phyloP scores from a whole-genome alignment of 331 rosid genomes.

The Quercus phellos region DNA sequence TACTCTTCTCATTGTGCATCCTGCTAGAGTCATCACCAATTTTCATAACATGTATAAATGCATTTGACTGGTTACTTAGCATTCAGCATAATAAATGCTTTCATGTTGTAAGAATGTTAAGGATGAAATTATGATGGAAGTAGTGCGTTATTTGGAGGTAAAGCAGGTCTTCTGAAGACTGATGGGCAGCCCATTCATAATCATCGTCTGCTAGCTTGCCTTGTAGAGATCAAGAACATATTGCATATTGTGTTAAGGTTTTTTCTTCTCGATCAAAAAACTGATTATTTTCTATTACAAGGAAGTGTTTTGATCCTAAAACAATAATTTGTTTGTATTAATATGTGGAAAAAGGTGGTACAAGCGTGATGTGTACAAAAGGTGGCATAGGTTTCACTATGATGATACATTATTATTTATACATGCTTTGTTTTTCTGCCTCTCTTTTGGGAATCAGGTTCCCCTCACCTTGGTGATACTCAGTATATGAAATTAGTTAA shows the following conservation, averaged over 20 bases:
- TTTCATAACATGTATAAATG: background rate
- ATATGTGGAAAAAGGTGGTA: background rate
- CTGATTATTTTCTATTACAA: background rate
- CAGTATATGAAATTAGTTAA: background rate
- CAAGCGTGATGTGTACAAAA: background rate
- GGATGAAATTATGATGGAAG: constrained; percentile 45
- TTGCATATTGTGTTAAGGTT: constrained; percentile 46
- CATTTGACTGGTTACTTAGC: background rate
- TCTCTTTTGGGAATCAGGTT: background rate
- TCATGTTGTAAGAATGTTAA: background rate
- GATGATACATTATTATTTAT: background rate
- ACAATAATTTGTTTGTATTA: background rate
- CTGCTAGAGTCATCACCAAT: background rate
- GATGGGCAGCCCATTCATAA: constrained; percentile 71
- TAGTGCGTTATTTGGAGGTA: constrained; percentile 68
- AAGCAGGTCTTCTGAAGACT: constrained; percentile 78
- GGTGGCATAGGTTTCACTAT: background rate
- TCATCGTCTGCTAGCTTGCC: constrained; percentile 55
- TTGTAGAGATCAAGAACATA: constrained; percentile 43
- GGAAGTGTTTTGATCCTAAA: constrained; percentile 5
- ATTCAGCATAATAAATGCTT: constrained; percentile 12
- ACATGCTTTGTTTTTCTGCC: background rate
- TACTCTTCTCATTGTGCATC: background rate
- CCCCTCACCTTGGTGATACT: too few relatives aligned
- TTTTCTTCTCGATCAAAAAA: constrained; percentile 6